Base-by-base conservation (phyloP, 139 green algal species). In the Zygnema cylindricum region DNA sequence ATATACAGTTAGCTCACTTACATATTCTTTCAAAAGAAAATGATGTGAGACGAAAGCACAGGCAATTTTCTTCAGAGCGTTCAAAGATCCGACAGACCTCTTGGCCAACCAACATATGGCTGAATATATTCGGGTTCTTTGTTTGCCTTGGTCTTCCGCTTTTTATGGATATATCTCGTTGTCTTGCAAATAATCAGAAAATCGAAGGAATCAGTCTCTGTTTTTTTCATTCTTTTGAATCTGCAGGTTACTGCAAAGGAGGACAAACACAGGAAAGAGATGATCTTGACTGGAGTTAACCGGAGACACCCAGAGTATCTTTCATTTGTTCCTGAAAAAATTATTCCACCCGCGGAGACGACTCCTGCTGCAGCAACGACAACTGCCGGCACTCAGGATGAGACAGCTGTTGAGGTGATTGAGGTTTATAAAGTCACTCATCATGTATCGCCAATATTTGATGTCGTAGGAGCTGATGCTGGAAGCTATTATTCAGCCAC, bases 201-300 rank as follows among this genome's bases (percentile, higher is more conserved):
- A n/a, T n/a, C n/a, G n/a, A n/a, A n/a, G n/a, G n/a, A n/a, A n/a
- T n/a, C n/a, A n/a, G n/a, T n/a, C n/a, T n/a, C n/a, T n/a, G n/a
- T n/a, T n/a, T n/a, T n/a, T n/a, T n/a, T n/a, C n/a, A n/a, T n/a
- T n/a, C n/a, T n/a, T n/a, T n/a, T n/a, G n/a, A n/a, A n/a, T n/a
- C n/a, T n/a, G n/a, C 32, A 86, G 76, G 39, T 90, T 32, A 39
- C 33, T 1, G 55, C 21, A 16, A 91, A 91, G 82, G 87, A 91
- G 87, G 87, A 91, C 63, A 89, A 89, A 77, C 87, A 91, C 82
- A 43, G 82, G 16, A 91, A 91, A 73, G 87, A 91, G 87, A 38
- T 86, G 38, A 82, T 90, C 0, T 7, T 91, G 3, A 69, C 49
- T 2, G 38, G 40, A 2, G n/a, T 91, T 43, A 85, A 91, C 43